These are phyloP conservation scores for Vachellia collinsii DNA, from an alignment of 306 rosid genomes.

Conservation along the genomic window DNA sequence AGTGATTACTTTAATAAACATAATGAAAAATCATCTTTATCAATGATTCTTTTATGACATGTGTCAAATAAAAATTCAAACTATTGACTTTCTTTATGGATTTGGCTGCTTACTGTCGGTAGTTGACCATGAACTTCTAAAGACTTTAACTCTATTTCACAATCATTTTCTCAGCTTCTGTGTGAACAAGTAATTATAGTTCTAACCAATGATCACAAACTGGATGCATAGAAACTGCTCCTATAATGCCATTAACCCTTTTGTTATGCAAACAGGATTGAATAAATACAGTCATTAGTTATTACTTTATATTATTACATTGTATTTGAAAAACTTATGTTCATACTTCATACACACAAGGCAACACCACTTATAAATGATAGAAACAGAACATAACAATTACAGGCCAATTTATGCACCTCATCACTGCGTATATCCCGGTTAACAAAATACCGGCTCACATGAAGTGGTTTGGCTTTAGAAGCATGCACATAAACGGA, in stretches of 20 bases:
- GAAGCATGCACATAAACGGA: conserved; percentile 97
- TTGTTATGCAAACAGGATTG: not conserved
- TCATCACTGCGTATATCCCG: conserved; percentile 84
- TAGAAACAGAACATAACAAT: conserved; percentile 31
- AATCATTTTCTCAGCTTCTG: not conserved
- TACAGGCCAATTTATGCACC: conserved; percentile 52
- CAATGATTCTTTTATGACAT: not conserved
- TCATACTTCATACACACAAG: not conserved
- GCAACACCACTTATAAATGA: not conserved
- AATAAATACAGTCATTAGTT: not conserved
- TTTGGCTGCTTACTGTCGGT: not conserved
- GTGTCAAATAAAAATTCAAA: not conserved
- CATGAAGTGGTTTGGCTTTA: conserved; percentile 78
- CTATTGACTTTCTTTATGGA: not conserved
- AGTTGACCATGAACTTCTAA: not conserved
- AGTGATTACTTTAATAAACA: not conserved
- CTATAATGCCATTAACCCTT: not conserved
- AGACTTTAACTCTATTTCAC: not conserved
- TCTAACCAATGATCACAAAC: not conserved
- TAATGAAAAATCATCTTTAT: not conserved
- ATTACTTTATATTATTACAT: not conserved
- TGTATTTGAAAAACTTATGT: not conserved
- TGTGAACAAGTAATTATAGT: not conserved
- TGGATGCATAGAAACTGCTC: not conserved
- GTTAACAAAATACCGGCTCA: conserved; percentile 76